Base-by-base conservation (phyloP, 2,329 filamentous ascomycete genomes). In the Colletotrichum zoysiae region DNA sequence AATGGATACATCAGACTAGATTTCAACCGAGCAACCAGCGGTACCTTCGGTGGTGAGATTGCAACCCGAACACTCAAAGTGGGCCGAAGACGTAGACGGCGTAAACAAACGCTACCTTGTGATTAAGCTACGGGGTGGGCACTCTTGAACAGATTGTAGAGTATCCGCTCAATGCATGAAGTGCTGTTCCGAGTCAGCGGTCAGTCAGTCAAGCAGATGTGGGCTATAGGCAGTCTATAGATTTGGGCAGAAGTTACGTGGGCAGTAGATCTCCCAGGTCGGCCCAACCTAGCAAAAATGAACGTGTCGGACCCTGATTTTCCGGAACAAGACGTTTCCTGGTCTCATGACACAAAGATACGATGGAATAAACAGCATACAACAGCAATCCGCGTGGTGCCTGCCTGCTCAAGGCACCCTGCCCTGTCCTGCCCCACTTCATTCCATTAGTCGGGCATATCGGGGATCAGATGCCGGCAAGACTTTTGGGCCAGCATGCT, bases 181-280 rank as follows among this genome's bases (percentile, higher is more conserved):
- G 63, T 16, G 42, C 23, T 56, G 14, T 26, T 26, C 33, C 65
- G 70, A 72, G 66, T 70, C 48, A 72, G 69, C 59, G 56, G 51
- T 64, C 33, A 46, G 48, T 71, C 26, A 46, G 48, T 71, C 26
- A 63, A 26, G 65, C 53, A 69, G 48, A 48, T 44, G 69, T 60
- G 69, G 69, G 50, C 59, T 60, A 38, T 23, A 12, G 33, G 30
- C 30, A 30, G 30, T 30, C 30, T 30, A 30, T 8, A 40, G 26
- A 5, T 46, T 26, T 62, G 44, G n/a, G 42, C 33, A 42, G 38
- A 51, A 30, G 26, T 23, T 9, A 11, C 2, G 20, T 40, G 51
- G 30, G n/a, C 33, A 42, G 56, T 40, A 44, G 42, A 58, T 57
- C 30, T 64, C 33, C 30, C 53, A 63, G 30, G 55, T 40, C 53